Conservation (phyloP, 352 stramenopile species). For the Phytophthora ramorum region DNA sequence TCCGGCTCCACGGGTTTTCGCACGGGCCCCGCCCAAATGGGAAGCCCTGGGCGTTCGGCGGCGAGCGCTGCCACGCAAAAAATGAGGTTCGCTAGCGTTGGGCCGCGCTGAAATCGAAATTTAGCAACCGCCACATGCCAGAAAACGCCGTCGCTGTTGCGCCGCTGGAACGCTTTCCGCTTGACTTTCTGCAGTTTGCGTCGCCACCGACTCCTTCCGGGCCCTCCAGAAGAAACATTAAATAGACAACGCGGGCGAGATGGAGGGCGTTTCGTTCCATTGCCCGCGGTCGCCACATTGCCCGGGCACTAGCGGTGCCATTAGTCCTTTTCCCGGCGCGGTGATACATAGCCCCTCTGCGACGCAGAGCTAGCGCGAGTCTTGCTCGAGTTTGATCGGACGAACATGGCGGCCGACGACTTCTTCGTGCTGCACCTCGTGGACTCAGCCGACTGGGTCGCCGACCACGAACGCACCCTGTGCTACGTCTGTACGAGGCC, state of each 20-base stretch:
- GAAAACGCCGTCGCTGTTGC: slow-evolving; percentile 16
- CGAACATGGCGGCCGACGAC: slow-evolving; percentile 42
- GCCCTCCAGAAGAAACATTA: slow-evolving; percentile 11
- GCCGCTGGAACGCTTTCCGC: not conserved
- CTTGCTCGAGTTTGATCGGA: not conserved
- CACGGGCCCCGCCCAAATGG: not conserved
- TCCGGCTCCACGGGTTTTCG: slow-evolving; percentile 17
- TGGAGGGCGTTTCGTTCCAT: slow-evolving; percentile 23
- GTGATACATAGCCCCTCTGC: not conserved
- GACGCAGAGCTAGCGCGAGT: too few relatives aligned
- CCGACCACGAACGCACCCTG: slow-evolving; percentile 68
- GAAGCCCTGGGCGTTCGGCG: slow-evolving; percentile 18
- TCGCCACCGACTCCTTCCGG: slow-evolving; percentile 34
- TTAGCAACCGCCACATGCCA: slow-evolving; percentile 30
- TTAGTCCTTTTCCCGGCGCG: slow-evolving; percentile 19
- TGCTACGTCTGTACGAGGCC: slow-evolving; percentile 82
- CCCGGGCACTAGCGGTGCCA: slow-evolving; percentile 13
- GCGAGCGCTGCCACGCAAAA: slow-evolving; percentile 19
- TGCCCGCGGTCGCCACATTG: slow-evolving; percentile 14
- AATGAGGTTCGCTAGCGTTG: slow-evolving; percentile 25
- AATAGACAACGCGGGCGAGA: slow-evolving; percentile 1
- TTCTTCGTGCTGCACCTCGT: slow-evolving; percentile 79
- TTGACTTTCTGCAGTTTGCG: slow-evolving; percentile 24
- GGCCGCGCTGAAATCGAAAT: slow-evolving; percentile 19
- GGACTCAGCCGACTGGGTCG: slow-evolving; percentile 79